Conservation (phyloP, 257 asterid species). For the Solanum piurae region DNA sequence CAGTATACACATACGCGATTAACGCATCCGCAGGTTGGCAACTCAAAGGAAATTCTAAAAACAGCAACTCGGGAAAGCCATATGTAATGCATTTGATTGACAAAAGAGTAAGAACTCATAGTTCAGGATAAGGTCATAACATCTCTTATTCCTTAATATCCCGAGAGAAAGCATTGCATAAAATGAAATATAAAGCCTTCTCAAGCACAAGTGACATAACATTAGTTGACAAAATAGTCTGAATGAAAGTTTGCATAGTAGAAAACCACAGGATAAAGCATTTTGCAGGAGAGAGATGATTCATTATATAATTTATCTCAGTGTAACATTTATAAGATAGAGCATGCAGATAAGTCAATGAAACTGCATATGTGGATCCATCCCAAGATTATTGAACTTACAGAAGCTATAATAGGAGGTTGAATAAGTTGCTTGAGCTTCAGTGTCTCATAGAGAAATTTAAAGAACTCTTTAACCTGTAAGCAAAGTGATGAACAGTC, state of each 20-base stretch:
- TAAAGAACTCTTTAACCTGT: conserved; percentile 63
- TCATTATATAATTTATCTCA: not conserved
- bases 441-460: conserved; percentile 67
- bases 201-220: not conserved
- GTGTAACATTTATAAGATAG: not conserved
- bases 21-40: not conserved
- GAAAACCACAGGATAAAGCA: not conserved
- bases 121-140: not conserved
- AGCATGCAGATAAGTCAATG: not conserved
- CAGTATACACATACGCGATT: not conserved
- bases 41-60: not conserved
- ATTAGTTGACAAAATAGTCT: not conserved
- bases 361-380: not conserved
- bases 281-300: not conserved
- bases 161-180: not conserved
- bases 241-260: not conserved
- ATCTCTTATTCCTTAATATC: not conserved
- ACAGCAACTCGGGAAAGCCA: not conserved
- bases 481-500: not conserved
- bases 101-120: not conserved
- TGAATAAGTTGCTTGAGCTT: conserved; percentile 91
- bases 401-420: conserved; percentile 97
- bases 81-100: not conserved
- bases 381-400: conserved; percentile 27
- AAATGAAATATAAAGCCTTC: not conserved